These are phyloP conservation scores for Ogataea degrootiae DNA, from an alignment of 805 yeast species.

Conservation along the genomic window DNA sequence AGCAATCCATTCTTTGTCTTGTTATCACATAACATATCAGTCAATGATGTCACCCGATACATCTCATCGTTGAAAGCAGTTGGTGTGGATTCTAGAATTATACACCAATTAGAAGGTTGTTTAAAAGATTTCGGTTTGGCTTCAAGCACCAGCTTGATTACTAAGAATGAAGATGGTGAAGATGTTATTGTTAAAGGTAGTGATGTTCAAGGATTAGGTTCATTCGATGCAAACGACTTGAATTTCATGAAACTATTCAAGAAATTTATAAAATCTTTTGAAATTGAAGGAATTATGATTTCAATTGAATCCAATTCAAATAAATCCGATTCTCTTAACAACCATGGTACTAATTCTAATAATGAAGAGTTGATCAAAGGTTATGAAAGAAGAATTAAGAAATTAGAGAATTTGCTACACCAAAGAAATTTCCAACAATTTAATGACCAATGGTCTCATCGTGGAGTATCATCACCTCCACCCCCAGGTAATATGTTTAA, in stretches of 20 bases:
- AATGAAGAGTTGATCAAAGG: conserved; percentile 46
- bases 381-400: conserved; percentile 66
- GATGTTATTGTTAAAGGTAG: conserved; percentile 21
- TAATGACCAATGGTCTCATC: conserved; percentile 33
- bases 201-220: conserved; percentile 26
- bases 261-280: conserved; percentile 42
- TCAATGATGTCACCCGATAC: conserved; percentile 32
- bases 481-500: not conserved
- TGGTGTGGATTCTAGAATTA: conserved; percentile 28
- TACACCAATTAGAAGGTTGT: conserved; percentile 33
- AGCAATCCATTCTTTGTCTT: conserved; percentile 11
- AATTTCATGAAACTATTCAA: conserved; percentile 37
- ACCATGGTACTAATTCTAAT: not conserved
- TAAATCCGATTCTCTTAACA: conserved; percentile 8
- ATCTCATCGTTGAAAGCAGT: conserved; percentile 30
- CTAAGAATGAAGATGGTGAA: conserved; percentile 17
- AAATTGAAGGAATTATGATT: conserved; percentile 30
- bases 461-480: conserved; percentile 1
- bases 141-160: not conserved
- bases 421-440: conserved; percentile 61
- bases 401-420: conserved; percentile 72
- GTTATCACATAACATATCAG: conserved; percentile 18
- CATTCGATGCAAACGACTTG: conserved; percentile 23
- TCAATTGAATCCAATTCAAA: conserved; percentile 32
- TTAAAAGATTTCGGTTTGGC: conserved; percentile 23